phyloP scores from a whole-genome alignment of 345 rosid genomes.

The Cardamine occulta region DNA sequence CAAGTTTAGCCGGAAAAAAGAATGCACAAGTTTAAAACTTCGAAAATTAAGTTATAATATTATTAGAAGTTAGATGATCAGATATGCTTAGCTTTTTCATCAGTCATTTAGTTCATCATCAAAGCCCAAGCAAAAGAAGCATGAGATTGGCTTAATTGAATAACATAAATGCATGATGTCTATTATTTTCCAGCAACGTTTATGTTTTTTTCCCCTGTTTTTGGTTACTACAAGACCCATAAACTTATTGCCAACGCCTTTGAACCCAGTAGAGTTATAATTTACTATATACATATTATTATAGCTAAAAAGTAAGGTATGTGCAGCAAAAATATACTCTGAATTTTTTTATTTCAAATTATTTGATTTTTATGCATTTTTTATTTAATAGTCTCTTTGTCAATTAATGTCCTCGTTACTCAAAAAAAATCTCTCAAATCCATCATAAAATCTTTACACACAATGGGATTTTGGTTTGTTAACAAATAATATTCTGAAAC shows the following conservation, averaged over 20 bases:
- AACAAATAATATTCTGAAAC: too few species aligned
- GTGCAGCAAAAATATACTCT: too few species aligned
- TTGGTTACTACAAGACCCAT: constrained; percentile 8
- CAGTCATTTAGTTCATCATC: not conserved
- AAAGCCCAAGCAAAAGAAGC: not conserved
- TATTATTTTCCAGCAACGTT: not conserved
- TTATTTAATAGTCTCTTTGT: too few species aligned
- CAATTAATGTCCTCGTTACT: too few species aligned
- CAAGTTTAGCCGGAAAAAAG: not conserved
- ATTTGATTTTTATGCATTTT: too few species aligned
- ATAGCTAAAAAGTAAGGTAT: too few species aligned
- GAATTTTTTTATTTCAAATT: too few species aligned
- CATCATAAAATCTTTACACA: too few species aligned
- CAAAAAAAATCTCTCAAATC: too few species aligned
- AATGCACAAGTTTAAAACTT: not conserved
- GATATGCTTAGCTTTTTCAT: not conserved
- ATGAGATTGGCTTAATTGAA: not conserved
- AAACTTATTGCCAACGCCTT: constrained; percentile 7
- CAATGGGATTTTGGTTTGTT: too few species aligned
- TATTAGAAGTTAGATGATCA: not conserved
- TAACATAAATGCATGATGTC: not conserved
- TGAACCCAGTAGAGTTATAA: not conserved
- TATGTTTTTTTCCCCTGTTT: too few species aligned
- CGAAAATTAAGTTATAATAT: not conserved
- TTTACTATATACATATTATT: too few species aligned